Conservation (phyloP, 495 filamentous ascomycete genomes). For the Daldinia bambusicola region DNA sequence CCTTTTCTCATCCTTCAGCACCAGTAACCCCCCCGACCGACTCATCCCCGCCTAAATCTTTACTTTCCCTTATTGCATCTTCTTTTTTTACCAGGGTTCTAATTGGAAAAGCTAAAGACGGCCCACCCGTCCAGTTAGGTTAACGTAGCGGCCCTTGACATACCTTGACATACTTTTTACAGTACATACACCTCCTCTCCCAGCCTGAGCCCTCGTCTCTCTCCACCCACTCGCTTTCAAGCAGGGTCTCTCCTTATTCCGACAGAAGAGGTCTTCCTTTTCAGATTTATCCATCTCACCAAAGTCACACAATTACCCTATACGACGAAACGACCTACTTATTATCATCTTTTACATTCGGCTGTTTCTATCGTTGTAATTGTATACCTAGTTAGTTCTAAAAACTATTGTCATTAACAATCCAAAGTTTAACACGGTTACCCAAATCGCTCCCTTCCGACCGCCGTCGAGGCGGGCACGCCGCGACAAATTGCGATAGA, state of each 20-base stretch:
- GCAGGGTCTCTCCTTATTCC: constrained; percentile 45
- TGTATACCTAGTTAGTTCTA: constrained; percentile 14
- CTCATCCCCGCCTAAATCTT: constrained; percentile 41
- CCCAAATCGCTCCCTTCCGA: constrained; percentile 40
- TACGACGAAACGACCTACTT: constrained; percentile 9
- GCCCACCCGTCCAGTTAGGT: constrained; percentile 35
- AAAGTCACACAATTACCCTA: constrained; percentile 25
- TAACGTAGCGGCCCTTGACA: constrained; percentile 40
- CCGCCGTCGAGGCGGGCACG: constrained; percentile 43
- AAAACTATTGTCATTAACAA: constrained; percentile 14
- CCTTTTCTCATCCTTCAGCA: constrained; percentile 39
- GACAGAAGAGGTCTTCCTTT: constrained; percentile 32
- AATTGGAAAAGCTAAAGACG: constrained; percentile 38
- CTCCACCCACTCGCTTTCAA: constrained; percentile 46
- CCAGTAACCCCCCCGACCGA: constrained; percentile 21
- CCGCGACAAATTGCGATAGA: constrained; percentile 40
- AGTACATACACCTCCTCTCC: constrained; percentile 39
- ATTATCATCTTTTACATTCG: constrained; percentile 24
- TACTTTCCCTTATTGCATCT: constrained; percentile 42
- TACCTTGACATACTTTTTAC: constrained; percentile 40
- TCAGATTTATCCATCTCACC: constrained; percentile 27
- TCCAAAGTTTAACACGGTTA: constrained; percentile 26
- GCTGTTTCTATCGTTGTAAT: constrained; percentile 30
- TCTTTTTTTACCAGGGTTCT: constrained; percentile 31
- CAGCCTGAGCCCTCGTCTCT: constrained; percentile 43